These are phyloP conservation scores for Lactuca sativa DNA, from an alignment of 129 eudicot genomes.

Conservation along the genomic window DNA sequence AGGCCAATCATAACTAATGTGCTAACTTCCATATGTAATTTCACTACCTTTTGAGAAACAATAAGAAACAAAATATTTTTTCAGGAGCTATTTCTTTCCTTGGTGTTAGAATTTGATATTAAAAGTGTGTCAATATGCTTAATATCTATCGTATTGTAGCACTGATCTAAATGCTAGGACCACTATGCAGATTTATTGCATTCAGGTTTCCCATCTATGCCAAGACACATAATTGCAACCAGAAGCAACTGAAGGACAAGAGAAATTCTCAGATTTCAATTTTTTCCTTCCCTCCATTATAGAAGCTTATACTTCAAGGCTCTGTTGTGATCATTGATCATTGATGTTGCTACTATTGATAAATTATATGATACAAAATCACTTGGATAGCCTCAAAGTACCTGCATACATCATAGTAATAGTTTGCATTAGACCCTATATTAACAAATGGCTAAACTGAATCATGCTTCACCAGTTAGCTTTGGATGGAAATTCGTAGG, in stretches of 20 bases:
- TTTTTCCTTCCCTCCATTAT: no score
- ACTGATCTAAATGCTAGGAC: neutral
- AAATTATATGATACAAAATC: no score
- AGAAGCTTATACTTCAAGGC: no score
- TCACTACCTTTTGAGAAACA: slow-evolving; percentile 24
- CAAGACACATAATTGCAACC: neutral
- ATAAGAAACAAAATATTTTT: slow-evolving; percentile 11
- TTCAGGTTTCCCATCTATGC: neutral
- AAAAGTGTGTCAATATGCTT: slow-evolving; percentile 5
- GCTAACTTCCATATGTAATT: slow-evolving; percentile 24
- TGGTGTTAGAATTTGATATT: neutral
- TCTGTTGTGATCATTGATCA: no score
- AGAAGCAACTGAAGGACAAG: slow-evolving; percentile 1
- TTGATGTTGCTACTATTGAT: no score
- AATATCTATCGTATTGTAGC: neutral
- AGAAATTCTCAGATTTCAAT: neutral
- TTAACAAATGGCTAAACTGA: neutral
- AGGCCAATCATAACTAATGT: slow-evolving; percentile 12
- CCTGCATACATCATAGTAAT: slow-evolving; percentile 8
- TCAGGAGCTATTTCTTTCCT: slow-evolving; percentile 3
- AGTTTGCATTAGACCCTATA: slow-evolving; percentile 8
- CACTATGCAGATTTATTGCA: neutral
- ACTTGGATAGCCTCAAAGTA: neutral
- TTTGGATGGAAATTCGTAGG: no score
- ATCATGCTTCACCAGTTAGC: no score